Evolutionary conservation across 805 yeast genomes (phyloP).

Genomic region (Kurtzmaniella fragi): DNA sequence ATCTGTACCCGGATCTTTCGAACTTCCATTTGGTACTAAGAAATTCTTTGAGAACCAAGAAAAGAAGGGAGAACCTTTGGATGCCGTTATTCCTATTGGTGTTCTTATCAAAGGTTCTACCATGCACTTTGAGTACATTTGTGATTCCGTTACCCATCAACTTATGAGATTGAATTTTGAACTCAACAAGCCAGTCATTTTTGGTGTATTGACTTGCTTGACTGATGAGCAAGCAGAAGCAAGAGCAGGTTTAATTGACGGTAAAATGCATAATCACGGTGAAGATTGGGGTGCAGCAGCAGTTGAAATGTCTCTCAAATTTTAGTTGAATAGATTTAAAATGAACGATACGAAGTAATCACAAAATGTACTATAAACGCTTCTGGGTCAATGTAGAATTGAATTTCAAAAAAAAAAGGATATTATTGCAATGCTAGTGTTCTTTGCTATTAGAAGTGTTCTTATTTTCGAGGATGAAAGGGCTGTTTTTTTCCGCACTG

Average conservation of each 20-base stretch:
- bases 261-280: slow-evolving; percentile 91
- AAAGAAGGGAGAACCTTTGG: slow-evolving; percentile 46
- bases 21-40: slow-evolving; percentile 79
- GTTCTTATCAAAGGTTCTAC: slow-evolving; percentile 94
- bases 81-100: slow-evolving; percentile 92
- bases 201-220: slow-evolving; percentile 88
- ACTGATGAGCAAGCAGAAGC: slow-evolving; percentile 92
- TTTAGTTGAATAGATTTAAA: slow-evolving; percentile 5
- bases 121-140: slow-evolving; percentile 97
- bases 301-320: slow-evolving; percentile 72
- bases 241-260: slow-evolving; percentile 78
- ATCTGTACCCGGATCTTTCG: slow-evolving; percentile 93
- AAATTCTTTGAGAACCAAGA: slow-evolving; percentile 43
- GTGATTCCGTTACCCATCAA: slow-evolving; percentile 82
- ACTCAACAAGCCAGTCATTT: slow-evolving; percentile 74
- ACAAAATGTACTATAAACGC: no score
- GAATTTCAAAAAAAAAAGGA: no score
- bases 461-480: no score
- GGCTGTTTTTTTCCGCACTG: no score
- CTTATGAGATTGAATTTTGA: slow-evolving; percentile 77
- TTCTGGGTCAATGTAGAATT: no score
- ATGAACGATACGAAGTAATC: no score
- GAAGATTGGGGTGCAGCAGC: slow-evolving; percentile 99
- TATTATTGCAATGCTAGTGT: no score
- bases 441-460: no score